Evolutionary conservation across 306 rosid genomes (phyloP).

Genomic region (Prinsepia uniflora): DNA sequence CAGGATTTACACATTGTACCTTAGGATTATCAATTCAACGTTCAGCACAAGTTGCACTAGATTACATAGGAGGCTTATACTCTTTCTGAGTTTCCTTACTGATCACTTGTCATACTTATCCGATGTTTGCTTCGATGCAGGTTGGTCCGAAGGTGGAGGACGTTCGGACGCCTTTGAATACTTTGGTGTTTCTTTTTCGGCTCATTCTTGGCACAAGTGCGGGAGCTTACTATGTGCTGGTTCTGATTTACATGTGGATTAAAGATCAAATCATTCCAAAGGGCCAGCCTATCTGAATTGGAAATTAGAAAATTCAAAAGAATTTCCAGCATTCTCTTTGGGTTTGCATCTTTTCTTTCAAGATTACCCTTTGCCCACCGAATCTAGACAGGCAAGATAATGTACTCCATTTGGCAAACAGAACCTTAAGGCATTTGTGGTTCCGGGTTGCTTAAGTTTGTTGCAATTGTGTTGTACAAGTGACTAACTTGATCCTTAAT

Average conservation of each 20-base stretch:
- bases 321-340: not conserved
- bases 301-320: not conserved
- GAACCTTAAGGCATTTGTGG: not conserved
- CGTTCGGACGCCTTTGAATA: conserved; percentile 51
- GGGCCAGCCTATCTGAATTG: conserved; percentile 57
- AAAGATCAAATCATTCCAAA: conserved; percentile 70
- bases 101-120: not conserved
- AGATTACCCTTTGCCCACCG: not conserved
- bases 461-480: not conserved
- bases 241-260: conserved; percentile 82
- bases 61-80: not conserved
- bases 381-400: not conserved
- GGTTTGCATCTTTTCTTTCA: not conserved
- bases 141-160: conserved; percentile 88
- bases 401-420: not conserved
- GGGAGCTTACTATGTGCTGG: conserved; percentile 63
- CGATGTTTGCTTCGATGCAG: conserved; percentile 42
- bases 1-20: not conserved
- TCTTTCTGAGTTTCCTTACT: not conserved
- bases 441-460: not conserved
- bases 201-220: conserved; percentile 61
- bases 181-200: conserved; percentile 49
- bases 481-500: conserved; percentile 1
- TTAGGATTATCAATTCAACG: not conserved
- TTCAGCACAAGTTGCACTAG: not conserved